Base-by-base conservation (phyloP, 2,329 filamentous ascomycete species). In the Pseudogymnoascus sp. region DNA sequence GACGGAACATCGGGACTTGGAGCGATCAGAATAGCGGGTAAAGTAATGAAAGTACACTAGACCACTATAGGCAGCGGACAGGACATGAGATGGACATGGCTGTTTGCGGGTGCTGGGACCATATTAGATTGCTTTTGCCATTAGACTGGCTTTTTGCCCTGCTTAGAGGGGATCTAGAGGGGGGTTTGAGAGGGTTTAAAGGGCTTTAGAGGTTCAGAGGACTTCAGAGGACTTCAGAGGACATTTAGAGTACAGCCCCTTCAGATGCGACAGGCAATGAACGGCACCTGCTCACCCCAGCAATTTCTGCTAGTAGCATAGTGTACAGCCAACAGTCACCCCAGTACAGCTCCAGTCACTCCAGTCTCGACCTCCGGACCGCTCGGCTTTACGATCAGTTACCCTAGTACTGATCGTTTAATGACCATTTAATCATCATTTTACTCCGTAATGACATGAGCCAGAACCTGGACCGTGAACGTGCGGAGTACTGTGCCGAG, bases 21-120 rank as follows among this genome's bases (percentile, higher is more conserved):
- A 45, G 40, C 40, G 40, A 45, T 45, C 40, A 45, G n/a, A 45
- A 45, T 45, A 45, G 40, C 40, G 40, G 40, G 40, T 45, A 27
- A 45, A 45, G 40, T 45, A n/a, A n/a, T n/a, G n/a, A n/a, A n/a
- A n/a, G n/a, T n/a, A n/a, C n/a, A n/a, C n/a, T n/a, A n/a, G n/a
- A n/a, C n/a, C n/a, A n/a, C n/a, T n/a, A n/a, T n/a, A n/a, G n/a
- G n/a, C n/a, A n/a, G n/a, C n/a, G 40, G 40, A 13, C 10, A 10
- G 3, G 40, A 21, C 10, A 21, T 27, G 21, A 13, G 10, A 27
- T 27, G 40, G 40, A 45, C 39, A 42, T 42, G 40, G 18, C 27
- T 45, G 40, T 27, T 45, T 45, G 40, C 40, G 21, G 40, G 40
- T 21, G 40, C 21, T 27, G 40, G 40, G 21, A 6, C 40, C 40